Conservation (phyloP, 768 basidiomycete genomes). For the Podaxis pistillaris region DNA sequence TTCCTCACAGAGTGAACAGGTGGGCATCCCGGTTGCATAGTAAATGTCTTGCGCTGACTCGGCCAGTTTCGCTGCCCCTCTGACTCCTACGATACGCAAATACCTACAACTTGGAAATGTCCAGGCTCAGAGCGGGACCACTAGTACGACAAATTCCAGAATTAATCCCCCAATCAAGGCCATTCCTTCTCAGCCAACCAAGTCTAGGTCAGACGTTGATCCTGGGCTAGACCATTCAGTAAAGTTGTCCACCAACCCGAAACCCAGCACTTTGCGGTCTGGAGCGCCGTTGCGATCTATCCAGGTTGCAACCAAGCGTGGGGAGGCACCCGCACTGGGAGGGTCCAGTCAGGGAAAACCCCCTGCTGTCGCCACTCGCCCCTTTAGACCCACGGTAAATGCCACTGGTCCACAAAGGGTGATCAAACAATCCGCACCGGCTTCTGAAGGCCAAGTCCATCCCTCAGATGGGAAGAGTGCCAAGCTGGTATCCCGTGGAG, state of each 20-base stretch:
- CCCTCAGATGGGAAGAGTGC: not conserved
- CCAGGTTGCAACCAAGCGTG: not conserved
- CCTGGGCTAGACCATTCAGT: not conserved
- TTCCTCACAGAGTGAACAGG: slow-evolving; percentile 69
- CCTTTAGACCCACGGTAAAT: not conserved
- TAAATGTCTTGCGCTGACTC: not conserved
- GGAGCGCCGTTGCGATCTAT: not conserved
- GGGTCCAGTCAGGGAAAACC: not conserved
- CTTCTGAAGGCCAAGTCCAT: not conserved
- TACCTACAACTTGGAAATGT: slow-evolving; percentile 58
- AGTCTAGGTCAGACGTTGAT: not conserved
- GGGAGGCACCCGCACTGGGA: not conserved
- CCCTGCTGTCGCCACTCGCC: not conserved
- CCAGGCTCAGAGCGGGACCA: slow-evolving; percentile 14
- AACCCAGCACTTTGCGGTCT: not conserved
- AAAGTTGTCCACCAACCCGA: not conserved
- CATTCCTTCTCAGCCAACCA: not conserved
- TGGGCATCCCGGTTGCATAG: slow-evolving; percentile 25
- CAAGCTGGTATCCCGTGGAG: not conserved
- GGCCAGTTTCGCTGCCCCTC: slow-evolving; percentile 65
- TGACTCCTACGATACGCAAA: slow-evolving; percentile 75
- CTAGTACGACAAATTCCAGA: slow-evolving; percentile 15
- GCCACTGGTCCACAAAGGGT: slow-evolving; percentile 9
- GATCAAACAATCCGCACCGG: not conserved
- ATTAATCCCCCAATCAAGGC: not conserved